These are phyloP conservation scores for Cercis canadensis DNA, from an alignment of 306 rosid species.

Conservation along the genomic window DNA sequence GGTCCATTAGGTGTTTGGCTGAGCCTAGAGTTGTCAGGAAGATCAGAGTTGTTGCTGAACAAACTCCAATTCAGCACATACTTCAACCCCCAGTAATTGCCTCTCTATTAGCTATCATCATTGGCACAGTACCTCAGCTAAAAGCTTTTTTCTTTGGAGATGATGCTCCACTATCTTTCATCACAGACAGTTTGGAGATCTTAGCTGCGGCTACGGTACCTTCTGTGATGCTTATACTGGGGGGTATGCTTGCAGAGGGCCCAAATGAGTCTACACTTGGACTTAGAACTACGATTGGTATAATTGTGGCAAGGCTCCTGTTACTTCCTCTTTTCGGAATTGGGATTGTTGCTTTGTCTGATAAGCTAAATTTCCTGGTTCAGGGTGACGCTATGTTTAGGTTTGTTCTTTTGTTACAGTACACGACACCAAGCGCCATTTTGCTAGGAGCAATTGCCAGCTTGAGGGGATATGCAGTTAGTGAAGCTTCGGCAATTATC, in stretches of 20 bases:
- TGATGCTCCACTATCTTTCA: slow-evolving; percentile 70
- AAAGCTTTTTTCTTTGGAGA: slow-evolving; percentile 71
- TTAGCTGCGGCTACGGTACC: slow-evolving; percentile 83
- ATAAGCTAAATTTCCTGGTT: slow-evolving; percentile 65
- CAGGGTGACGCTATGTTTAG: slow-evolving; percentile 62
- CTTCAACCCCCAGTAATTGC: slow-evolving; percentile 93
- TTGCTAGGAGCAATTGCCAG: slow-evolving; percentile 90
- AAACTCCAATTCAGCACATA: slow-evolving; percentile 80
- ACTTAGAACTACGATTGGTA: slow-evolving; percentile 71
- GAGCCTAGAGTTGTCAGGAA: slow-evolving; percentile 82
- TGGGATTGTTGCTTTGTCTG: slow-evolving; percentile 63
- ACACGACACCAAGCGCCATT: slow-evolving; percentile 89
- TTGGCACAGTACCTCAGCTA: slow-evolving; percentile 75
- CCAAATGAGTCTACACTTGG: slow-evolving; percentile 81
- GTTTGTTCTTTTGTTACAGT: slow-evolving; percentile 83
- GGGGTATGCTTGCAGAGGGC: slow-evolving; percentile 95
- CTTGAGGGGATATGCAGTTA: slow-evolving; percentile 87
- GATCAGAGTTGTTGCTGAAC: slow-evolving; percentile 79
- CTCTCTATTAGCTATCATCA: slow-evolving; percentile 75
- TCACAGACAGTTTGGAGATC: slow-evolving; percentile 77
- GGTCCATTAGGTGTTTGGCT: slow-evolving; percentile 77
- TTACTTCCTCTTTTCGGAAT: slow-evolving; percentile 87
- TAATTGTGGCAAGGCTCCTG: slow-evolving; percentile 75
- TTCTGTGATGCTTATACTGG: slow-evolving; percentile 88
- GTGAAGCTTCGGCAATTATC: slow-evolving; percentile 86